These are phyloP conservation scores for Colletotrichum orchidophilum DNA, from an alignment of 2,329 filamentous ascomycete species.

Conservation along the genomic window DNA sequence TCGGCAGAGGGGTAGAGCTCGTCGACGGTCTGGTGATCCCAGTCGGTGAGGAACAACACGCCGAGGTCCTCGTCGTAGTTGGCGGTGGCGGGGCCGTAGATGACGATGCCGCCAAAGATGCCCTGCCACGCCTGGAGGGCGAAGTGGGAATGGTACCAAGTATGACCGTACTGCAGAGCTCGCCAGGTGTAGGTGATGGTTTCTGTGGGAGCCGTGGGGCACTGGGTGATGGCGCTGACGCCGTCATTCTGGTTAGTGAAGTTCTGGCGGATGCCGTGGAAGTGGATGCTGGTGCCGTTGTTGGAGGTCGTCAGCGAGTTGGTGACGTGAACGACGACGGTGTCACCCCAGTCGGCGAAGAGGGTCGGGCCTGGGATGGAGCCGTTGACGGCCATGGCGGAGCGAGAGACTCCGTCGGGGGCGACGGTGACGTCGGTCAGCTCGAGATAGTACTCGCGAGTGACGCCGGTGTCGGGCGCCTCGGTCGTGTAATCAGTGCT, in stretches of 20 bases:
- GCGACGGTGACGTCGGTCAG: slow-evolving; percentile 49
- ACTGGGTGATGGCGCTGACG: slow-evolving; percentile 59
- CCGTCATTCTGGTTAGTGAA: slow-evolving; percentile 66
- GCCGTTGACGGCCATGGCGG: slow-evolving; percentile 61
- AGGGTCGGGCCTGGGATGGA: slow-evolving; percentile 69
- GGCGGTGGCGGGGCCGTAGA: slow-evolving; percentile 66
- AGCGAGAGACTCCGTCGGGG: slow-evolving; percentile 56
- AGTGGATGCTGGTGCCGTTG: slow-evolving; percentile 72
- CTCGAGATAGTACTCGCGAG: slow-evolving; percentile 58
- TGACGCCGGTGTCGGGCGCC: slow-evolving; percentile 57
- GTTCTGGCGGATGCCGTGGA: slow-evolving; percentile 69
- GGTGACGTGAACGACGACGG: slow-evolving; percentile 61
- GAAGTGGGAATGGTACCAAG: slow-evolving; percentile 72
- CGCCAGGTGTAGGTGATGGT: slow-evolving; percentile 66
- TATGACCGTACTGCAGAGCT: slow-evolving; percentile 63
- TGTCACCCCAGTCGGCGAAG: slow-evolving; percentile 60
- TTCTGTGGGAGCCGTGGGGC: slow-evolving; percentile 60
- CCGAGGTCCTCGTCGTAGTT: slow-evolving; percentile 73
- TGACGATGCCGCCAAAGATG: slow-evolving; percentile 67
- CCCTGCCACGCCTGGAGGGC: slow-evolving; percentile 61
- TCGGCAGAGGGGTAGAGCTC: slow-evolving; percentile 43
- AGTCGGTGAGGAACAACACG: slow-evolving; percentile 66
- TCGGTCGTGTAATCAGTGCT: slow-evolving; percentile 55
- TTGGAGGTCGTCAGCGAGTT: slow-evolving; percentile 55
- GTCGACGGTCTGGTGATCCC: slow-evolving; percentile 59